Evolutionary conservation across 331 rosid species (phyloP), one percentile per base, ranked within the genome.

Genomic region (Malus hybrid): DNA sequence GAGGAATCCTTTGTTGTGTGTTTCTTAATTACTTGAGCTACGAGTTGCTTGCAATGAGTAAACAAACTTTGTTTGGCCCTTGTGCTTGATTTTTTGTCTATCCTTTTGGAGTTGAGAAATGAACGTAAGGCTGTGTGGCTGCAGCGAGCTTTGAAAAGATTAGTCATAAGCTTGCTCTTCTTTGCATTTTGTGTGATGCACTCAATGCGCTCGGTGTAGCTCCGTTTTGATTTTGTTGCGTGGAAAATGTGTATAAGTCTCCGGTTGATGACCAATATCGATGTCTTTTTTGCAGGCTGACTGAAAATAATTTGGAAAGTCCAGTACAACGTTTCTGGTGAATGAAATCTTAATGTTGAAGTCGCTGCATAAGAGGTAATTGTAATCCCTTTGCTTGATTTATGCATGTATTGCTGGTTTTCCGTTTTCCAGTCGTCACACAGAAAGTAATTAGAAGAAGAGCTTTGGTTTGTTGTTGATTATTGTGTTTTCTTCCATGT

Each of bases 261-360:
- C 18, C 20, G 5, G 19, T 13, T 75, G 68, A 59, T 54, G 67
- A 70, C 75, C 24, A 19, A 33, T 27, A 46, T 22, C 6, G 28
- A 42, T 70, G 71, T 56, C 63, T 73, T 54, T n/a, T 14, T 50
- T 56, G 81, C 85, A 87, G 89, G 60, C 68, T 67, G 65, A 13
- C 60, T 1, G 18, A 46, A 46, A 46, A 11, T 44, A 44, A 10
- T 11, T 44, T 42, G 5, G 44, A 42, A 42, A 10, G 48, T 42
- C 48, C 48, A 42, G 48, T 42, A 0, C 1, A 42, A 42, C 13
- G 48, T 42, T 42, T 10, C 5, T 10, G 12, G 14, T 42, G 3
- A 42, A 10, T 42, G 48, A 0, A 46, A 46, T 46, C 29, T 74
- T 74, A 64, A 61, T 32, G 56, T 50, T 72, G 79, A 66, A 44